These are phyloP conservation scores for Pythium sp. DNA, from an alignment of 352 stramenopile genomes.

Conservation along the genomic window DNA sequence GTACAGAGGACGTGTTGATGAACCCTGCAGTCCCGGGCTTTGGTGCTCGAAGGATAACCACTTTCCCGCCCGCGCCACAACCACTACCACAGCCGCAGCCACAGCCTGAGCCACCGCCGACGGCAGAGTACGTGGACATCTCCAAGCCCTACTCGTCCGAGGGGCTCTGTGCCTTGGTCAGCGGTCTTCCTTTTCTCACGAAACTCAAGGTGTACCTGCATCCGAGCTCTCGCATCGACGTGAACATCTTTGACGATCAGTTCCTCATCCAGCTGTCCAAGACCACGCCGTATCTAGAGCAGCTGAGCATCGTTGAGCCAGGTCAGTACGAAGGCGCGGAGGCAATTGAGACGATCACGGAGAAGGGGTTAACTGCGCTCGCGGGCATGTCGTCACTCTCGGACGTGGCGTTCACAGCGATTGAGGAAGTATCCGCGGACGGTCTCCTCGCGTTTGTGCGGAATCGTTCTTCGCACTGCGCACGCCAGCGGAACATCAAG, in stretches of 20 bases:
- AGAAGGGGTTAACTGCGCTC: conserved; percentile 27
- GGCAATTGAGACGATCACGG: conserved; percentile 29
- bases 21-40: not conserved
- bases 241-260: conserved; percentile 37
- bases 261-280: conserved; percentile 28
- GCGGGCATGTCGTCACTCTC: conserved; percentile 34
- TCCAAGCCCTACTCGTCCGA: conserved; percentile 29
- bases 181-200: conserved; percentile 31
- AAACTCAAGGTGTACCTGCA: conserved; percentile 37
- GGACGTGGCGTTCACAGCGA: conserved; percentile 34
- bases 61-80: not conserved
- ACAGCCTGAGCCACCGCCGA: not conserved
- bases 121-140: conserved; percentile 16
- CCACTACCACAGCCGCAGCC: conserved; percentile 4
- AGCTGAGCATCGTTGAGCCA: conserved; percentile 32
- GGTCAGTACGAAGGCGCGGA: conserved; percentile 30
- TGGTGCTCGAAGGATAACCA: not conserved
- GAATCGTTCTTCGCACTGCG: conserved; percentile 19
- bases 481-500: conserved; percentile 43
- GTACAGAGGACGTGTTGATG: not conserved
- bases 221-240: conserved; percentile 30
- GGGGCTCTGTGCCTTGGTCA: conserved; percentile 30
- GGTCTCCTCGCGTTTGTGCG: conserved; percentile 32
- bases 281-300: conserved; percentile 27
- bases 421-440: conserved; percentile 20